Evolutionary conservation across 768 basidiomycete genomes (phyloP).

Genomic region (Xerocomellus amylosporus): DNA sequence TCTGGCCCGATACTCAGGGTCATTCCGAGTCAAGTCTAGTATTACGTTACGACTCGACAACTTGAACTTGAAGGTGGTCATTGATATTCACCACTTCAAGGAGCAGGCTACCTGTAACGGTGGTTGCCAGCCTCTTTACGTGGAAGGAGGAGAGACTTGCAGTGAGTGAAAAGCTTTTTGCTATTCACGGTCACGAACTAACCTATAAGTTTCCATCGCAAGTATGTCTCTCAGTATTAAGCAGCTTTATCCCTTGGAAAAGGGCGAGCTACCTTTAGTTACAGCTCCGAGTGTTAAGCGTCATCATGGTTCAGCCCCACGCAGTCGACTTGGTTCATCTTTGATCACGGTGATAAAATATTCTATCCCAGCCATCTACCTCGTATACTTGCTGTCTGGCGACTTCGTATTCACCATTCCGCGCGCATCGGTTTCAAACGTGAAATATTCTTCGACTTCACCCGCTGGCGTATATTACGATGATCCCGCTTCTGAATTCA

Average conservation of each 20-base stretch:
- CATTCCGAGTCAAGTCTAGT: too few relatives aligned
- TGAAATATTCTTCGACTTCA: slow-evolving; percentile 5
- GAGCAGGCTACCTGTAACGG: neutral
- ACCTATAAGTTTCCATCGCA: neutral
- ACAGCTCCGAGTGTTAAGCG: neutral
- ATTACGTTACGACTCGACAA: neutral
- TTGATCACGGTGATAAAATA: slow-evolving; percentile 18
- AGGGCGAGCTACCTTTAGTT: slow-evolving; percentile 20
- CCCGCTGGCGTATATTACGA: slow-evolving; percentile 13
- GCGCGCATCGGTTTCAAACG: neutral
- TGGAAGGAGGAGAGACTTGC: neutral
- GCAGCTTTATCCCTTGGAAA: slow-evolving; percentile 12
- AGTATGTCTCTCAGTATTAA: slow-evolving; percentile 12
- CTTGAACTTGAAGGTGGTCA: too few relatives aligned
- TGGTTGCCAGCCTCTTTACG: neutral
- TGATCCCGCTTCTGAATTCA: slow-evolving; percentile 43
- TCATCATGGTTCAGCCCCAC: neutral
- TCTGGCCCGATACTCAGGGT: too few relatives aligned
- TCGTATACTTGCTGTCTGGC: slow-evolving; percentile 19
- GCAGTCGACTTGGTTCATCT: neutral
- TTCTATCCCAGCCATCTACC: slow-evolving; percentile 17
- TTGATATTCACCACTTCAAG: neutral
- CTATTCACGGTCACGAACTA: neutral
- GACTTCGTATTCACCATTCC: neutral
- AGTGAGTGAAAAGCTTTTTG: neutral